phyloP scores from a whole-genome alignment of 257 asterid genomes.

The Solanum clarkiae region DNA sequence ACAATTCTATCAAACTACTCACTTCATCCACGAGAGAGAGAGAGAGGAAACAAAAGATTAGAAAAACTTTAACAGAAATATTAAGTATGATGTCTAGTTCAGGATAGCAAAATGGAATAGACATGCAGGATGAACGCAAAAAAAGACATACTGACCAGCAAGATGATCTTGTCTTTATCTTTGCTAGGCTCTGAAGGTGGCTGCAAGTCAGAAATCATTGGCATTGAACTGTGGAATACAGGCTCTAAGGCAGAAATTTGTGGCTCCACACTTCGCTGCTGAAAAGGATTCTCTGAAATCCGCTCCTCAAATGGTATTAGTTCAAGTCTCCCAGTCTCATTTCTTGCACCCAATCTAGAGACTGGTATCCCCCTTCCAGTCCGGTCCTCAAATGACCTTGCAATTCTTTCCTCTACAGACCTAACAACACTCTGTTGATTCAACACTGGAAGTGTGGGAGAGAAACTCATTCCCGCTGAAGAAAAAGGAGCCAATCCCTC shows the following conservation, averaged over 20 bases:
- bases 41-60: not conserved
- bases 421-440: constrained; percentile 10
- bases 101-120: not conserved
- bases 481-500: constrained; percentile 10
- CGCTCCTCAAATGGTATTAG: constrained; percentile 20
- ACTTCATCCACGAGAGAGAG: not conserved
- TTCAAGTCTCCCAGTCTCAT: constrained; percentile 10
- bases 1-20: not conserved
- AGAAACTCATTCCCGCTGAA: constrained; percentile 2
- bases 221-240: constrained; percentile 1
- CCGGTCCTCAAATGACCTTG: constrained; percentile 8
- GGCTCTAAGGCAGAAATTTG: constrained; percentile 12
- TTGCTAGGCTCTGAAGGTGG: constrained; percentile 5
- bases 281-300: constrained; percentile 5
- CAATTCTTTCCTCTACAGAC: constrained; percentile 20
- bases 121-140: not conserved
- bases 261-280: constrained; percentile 4
- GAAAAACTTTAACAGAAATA: not conserved
- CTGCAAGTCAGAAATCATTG: constrained; percentile 12
- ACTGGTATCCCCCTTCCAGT: not conserved
- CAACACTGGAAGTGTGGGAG: constrained; percentile 1
- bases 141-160: constrained; percentile 33
- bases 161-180: constrained; percentile 19
- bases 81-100: not conserved
- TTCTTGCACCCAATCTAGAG: constrained; percentile 8